These are phyloP conservation scores for Lenwebbia sp. DNA, from an alignment of 345 rosid genomes.

Conservation along the genomic window DNA sequence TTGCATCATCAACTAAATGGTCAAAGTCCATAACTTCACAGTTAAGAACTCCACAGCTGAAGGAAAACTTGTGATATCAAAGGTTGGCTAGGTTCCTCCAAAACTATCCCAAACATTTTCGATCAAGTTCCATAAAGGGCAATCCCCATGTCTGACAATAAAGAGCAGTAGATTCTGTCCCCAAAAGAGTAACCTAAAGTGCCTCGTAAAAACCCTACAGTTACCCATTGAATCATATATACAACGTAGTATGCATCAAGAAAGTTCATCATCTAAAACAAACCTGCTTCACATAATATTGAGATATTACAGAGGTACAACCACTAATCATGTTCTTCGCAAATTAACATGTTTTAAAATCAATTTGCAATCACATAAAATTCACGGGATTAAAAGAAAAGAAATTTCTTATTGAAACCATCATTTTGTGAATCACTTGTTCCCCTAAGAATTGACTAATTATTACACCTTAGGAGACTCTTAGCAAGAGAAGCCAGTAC, in stretches of 20 bases:
- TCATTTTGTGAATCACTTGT: neutral
- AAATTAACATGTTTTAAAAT: neutral
- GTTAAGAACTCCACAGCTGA: neutral
- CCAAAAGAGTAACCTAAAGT: neutral
- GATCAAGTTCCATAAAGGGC: neutral
- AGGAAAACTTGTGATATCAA: neutral
- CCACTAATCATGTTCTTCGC: neutral
- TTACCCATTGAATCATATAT: neutral
- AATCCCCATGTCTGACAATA: neutral
- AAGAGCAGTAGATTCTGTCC: neutral
- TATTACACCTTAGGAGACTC: neutral
- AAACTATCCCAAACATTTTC: neutral
- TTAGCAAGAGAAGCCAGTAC: neutral
- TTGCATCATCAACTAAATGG: neutral
- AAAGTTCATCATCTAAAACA: neutral
- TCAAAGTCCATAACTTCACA: neutral
- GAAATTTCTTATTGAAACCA: neutral
- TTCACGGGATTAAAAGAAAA: neutral
- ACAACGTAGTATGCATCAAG: neutral
- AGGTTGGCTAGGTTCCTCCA: neutral
- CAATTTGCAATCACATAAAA: neutral
- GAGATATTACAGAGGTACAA: neutral
- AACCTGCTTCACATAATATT: neutral
- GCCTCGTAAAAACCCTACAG: neutral
- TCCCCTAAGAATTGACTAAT: neutral